A percentile compares a stretch with the other conserved stretches of the same genome.
phyloP scores from a whole-genome alignment of 768 basidiomycete species.

The Lanmaoa pseudosensibilis region DNA sequence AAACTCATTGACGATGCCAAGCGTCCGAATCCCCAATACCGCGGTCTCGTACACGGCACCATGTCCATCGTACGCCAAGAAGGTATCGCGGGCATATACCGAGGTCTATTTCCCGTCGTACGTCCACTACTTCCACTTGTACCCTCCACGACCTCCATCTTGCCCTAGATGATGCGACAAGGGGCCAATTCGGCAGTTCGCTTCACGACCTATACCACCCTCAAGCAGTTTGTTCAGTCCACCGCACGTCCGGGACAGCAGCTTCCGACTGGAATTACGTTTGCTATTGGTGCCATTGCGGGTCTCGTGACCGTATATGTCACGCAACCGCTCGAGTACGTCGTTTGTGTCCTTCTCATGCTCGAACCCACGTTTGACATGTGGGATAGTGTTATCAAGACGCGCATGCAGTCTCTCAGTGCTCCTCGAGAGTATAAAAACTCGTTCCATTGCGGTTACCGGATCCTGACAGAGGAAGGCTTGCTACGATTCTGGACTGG shows the following conservation, averaged over 20 bases:
- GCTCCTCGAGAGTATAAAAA: constrained; percentile 86
- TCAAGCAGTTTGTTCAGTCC: constrained; percentile 92
- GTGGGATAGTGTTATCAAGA: constrained; percentile 82
- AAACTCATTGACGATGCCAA: constrained; percentile 96
- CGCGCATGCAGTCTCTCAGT: constrained; percentile 92
- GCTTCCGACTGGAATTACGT: constrained; percentile 85
- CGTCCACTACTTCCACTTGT: constrained; percentile 29
- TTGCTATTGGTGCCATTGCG: constrained; percentile 90
- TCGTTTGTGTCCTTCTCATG: constrained; percentile 8
- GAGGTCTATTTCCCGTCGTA: constrained; percentile 93
- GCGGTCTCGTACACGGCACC: constrained; percentile 86
- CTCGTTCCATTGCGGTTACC: constrained; percentile 92
- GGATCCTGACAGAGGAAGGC: constrained; percentile 94
- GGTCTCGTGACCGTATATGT: constrained; percentile 94
- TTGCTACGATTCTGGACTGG: constrained; percentile 94
- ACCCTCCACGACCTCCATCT: background rate
- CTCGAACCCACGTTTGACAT: background rate
- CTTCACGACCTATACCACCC: constrained; percentile 91
- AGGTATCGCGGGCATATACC: constrained; percentile 81
- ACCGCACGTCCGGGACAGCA: constrained; percentile 79
- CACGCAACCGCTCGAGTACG: constrained; percentile 82
- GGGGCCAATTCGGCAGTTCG: constrained; percentile 96
- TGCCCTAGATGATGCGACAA: constrained; percentile 87
- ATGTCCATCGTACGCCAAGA: constrained; percentile 77
- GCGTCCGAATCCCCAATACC: constrained; percentile 79